phyloP scores from a whole-genome alignment of 805 yeast genomes.

The Cyberlindnera sargentensis region DNA sequence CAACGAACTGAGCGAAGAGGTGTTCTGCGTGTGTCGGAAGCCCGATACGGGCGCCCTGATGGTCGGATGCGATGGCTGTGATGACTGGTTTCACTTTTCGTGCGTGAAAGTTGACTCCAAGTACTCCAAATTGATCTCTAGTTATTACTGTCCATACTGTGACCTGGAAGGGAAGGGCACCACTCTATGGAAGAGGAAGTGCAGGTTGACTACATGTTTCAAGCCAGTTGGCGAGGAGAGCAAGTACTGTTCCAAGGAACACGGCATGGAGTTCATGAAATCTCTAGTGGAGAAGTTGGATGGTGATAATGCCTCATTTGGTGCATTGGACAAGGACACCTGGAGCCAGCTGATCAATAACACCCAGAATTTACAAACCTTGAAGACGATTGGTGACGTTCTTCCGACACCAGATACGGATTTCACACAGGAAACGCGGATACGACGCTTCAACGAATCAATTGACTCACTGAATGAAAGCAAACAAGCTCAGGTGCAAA shows the following conservation, averaged over 20 bases:
- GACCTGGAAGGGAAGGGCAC: conserved; percentile 35
- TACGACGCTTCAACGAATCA: conserved; percentile 1
- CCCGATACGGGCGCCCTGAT: conserved; percentile 77
- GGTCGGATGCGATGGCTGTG: conserved; percentile 95
- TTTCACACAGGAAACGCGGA: conserved; percentile 10
- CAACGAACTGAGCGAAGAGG: conserved; percentile 48
- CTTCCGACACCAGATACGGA: conserved; percentile 38
- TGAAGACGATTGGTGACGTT: conserved; percentile 27
- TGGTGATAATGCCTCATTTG: not conserved
- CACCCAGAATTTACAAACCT: conserved; percentile 8
- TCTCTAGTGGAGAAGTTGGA: not conserved
- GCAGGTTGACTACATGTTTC: conserved; percentile 53
- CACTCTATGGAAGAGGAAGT: conserved; percentile 70
- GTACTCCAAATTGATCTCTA: conserved; percentile 49
- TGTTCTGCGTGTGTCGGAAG: conserved; percentile 71
- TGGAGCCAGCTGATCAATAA: conserved; percentile 10
- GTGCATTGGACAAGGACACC: conserved; percentile 4
- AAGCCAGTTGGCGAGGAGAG: conserved; percentile 44
- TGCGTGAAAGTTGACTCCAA: conserved; percentile 57
- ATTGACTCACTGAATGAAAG: not conserved
- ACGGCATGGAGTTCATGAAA: conserved; percentile 39
- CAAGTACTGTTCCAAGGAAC: conserved; percentile 71
- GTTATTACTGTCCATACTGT: conserved; percentile 72
- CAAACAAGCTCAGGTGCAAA: conserved; percentile 5
- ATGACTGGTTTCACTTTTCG: conserved; percentile 86